Conservation (phyloP, 169 alveolate species). For the Plasmodium malariae region DNA sequence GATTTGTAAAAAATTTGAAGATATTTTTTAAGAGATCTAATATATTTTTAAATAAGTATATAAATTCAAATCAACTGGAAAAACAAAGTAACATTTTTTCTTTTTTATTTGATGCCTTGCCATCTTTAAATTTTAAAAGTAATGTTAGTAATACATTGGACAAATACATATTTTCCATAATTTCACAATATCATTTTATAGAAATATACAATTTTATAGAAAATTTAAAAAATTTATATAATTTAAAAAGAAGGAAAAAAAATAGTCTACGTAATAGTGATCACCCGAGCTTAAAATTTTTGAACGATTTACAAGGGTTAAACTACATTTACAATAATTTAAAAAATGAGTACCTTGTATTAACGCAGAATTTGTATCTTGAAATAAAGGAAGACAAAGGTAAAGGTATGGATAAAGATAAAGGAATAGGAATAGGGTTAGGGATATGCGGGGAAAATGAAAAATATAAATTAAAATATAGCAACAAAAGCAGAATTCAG, state of each 20-base stretch:
- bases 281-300: slow-evolving; percentile 34
- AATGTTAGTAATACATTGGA: slow-evolving; percentile 19
- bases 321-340: slow-evolving; percentile 60
- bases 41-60: slow-evolving; percentile 47
- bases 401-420: background rate
- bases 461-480: background rate
- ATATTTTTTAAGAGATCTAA: slow-evolving; percentile 36
- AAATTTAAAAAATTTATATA: slow-evolving; percentile 56
- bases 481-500: slow-evolving; percentile 12
- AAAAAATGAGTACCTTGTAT: slow-evolving; percentile 40
- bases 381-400: slow-evolving; percentile 30
- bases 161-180: slow-evolving; percentile 18
- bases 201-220: slow-evolving; percentile 50
- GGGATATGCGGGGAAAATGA: background rate
- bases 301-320: slow-evolving; percentile 39
- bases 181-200: slow-evolving; percentile 28
- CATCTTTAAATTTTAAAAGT: slow-evolving; percentile 13
- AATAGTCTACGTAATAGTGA: slow-evolving; percentile 12
- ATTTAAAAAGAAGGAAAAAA: slow-evolving; percentile 31
- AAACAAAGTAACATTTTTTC: slow-evolving; percentile 69
- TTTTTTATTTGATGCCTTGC: slow-evolving; percentile 65
- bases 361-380: slow-evolving; percentile 35
- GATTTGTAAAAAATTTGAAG: slow-evolving; percentile 7
- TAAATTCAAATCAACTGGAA: background rate
- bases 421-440: background rate